Conservation (phyloP, 257 asterid species). For the Solanum pinnatisectum region DNA sequence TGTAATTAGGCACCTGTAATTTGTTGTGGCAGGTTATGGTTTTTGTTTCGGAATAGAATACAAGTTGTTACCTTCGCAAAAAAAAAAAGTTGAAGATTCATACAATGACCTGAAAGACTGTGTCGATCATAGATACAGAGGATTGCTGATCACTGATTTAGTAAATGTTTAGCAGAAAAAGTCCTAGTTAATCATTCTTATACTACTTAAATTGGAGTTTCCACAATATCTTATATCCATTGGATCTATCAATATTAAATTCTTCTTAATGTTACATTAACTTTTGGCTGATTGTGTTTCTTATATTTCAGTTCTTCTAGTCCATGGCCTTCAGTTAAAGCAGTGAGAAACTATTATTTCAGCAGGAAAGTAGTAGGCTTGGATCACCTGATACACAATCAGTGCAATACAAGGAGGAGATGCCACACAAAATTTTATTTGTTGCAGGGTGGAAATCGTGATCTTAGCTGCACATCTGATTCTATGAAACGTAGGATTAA, state of each 20-base stretch:
- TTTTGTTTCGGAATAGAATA: too few relatives aligned
- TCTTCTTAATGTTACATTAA: neutral
- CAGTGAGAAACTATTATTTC: conserved; percentile 23
- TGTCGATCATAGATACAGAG: neutral
- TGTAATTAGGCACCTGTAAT: too few relatives aligned
- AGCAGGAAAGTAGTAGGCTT: conserved; percentile 30
- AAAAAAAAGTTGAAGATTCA: neutral
- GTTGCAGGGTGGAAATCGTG: conserved; percentile 22
- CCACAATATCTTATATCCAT: neutral
- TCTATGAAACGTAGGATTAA: conserved; percentile 22
- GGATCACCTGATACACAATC: conserved; percentile 26
- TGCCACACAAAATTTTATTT: conserved; percentile 29
- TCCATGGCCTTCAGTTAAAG: conserved; percentile 41
- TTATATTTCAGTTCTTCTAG: conserved; percentile 54
- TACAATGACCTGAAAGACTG: neutral
- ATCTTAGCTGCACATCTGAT: conserved; percentile 24
- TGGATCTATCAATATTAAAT: neutral
- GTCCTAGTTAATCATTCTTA: neutral
- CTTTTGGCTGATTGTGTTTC: conserved; percentile 21
- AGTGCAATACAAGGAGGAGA: conserved; percentile 40
- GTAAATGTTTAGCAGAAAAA: neutral
- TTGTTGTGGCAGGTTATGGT: too few relatives aligned
- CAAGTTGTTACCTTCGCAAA: too few relatives aligned
- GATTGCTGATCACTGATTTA: neutral
- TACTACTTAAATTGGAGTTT: neutral